Evolutionary conservation across 2,329 filamentous ascomycete genomes (phyloP), one percentile per base, ranked within the genome.

Genomic region (Capronia coronata): DNA sequence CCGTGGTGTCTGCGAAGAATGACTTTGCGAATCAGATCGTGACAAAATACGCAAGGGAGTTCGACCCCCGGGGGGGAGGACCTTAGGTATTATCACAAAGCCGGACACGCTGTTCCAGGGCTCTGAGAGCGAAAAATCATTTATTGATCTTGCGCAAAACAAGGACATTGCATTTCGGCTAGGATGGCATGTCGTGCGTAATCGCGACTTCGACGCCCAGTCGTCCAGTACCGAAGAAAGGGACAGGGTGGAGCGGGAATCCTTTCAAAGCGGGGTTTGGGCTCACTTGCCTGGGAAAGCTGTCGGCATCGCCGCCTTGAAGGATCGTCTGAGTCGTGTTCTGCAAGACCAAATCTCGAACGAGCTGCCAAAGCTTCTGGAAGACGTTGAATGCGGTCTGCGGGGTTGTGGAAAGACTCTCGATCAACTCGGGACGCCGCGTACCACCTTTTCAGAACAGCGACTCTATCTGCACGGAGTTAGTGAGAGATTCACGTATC

Each of bases 1-100:
- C 72, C 1, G 70, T 76, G 0, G 57, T 76, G 2, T 68, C 67
- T 2, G 72, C 71, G 0, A 66, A 65, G 11, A 69, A 67, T 37
- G 69, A 73, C 41, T 60, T 64, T 42, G 64, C 67, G 0, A 69
- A 70, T 43, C 71, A 75, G 44, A 61, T 58, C 0, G 67, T 74
- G 7, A 48, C 74, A 0, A 56, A 57, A 1, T 61, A 67, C n/a
- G 68, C 70, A 0, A 57, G 62, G n/a, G 51, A 62, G 16, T 19
- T 47, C 11, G 51, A 54, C 21, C 48, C 34, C 13, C n/a, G 23
- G 8, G 55, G 55, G 21, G 10, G 48, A 11, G 53, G 14, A 58
- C 55, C 3, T 18, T 58, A 22, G 54, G 55, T 7, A 46, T 56
- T 43, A 54, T 58, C 32, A 58, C 55, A 13, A 54, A 54, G 13